Conservation (phyloP, 345 rosid species). For the Arabis alpina region DNA sequence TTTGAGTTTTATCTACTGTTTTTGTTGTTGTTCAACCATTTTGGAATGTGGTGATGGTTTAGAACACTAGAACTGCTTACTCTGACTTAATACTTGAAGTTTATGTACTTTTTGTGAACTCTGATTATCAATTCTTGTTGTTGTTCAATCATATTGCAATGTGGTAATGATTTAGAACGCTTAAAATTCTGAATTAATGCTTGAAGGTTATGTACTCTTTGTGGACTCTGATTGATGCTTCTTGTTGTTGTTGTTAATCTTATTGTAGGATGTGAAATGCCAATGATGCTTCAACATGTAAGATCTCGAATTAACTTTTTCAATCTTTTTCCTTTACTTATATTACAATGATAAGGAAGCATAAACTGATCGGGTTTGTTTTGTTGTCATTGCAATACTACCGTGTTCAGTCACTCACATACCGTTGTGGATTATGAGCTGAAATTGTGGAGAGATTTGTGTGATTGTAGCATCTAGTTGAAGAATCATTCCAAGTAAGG, state of each 20-base stretch:
- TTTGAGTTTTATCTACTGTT: background rate
- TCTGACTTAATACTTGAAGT: background rate
- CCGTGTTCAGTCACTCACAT: constrained; percentile 81
- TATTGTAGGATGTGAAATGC: constrained; percentile 73
- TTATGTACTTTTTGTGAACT: background rate
- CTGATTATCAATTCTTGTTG: background rate
- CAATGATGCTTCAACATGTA: constrained; percentile 82
- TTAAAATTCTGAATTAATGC: too few species aligned
- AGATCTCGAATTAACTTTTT: constrained; percentile 10
- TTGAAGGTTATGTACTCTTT: too few species aligned
- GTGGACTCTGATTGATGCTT: too few species aligned
- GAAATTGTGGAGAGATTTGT: too few species aligned
- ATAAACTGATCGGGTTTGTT: background rate
- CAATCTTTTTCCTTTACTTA: background rate
- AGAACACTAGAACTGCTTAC: background rate
- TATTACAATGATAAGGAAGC: background rate
- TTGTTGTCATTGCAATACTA: constrained; percentile 52
- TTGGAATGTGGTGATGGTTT: background rate
- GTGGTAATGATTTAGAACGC: too few species aligned
- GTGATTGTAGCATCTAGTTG: too few species aligned
- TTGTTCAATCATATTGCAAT: too few species aligned
- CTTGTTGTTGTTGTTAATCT: background rate
- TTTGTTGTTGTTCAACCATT: background rate
- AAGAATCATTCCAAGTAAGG: too few species aligned
- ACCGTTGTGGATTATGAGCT: constrained; percentile 56